Percentiles rank a stretch among this genome's conserved stretches.
Evolutionary conservation across 2,329 filamentous ascomycete genomes (phyloP).

Genomic region (Furcasterigmium furcatum): DNA sequence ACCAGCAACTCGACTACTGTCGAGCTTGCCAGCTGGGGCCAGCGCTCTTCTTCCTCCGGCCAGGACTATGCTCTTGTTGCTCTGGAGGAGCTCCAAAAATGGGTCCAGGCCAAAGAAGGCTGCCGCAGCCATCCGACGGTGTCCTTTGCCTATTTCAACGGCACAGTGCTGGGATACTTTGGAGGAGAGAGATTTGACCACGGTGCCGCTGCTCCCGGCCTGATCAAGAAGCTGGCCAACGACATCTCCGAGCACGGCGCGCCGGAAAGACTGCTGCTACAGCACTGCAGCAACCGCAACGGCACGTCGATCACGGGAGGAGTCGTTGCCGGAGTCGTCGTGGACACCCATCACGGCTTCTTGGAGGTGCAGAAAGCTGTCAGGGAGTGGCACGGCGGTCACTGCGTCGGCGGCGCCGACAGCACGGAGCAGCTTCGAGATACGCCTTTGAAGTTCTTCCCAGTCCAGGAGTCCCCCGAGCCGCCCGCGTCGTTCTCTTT

Average conservation of each 20-base stretch:
- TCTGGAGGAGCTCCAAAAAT: background rate
- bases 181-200: background rate
- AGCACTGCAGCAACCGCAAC: constrained; percentile 6
- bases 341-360: background rate
- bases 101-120: background rate
- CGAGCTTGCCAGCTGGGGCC: background rate
- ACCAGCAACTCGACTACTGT: background rate
- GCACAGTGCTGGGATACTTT: background rate
- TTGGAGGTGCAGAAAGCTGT: background rate
- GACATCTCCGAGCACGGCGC: background rate
- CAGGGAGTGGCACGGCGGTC: background rate
- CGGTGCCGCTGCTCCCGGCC: background rate
- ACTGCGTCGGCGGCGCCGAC: background rate
- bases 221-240: background rate
- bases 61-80: background rate
- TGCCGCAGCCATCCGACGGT: background rate
- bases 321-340: background rate
- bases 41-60: background rate
- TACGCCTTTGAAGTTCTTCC: background rate
- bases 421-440: background rate
- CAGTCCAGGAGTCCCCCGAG: background rate
- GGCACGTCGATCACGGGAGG: background rate
- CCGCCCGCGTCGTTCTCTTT: background rate
- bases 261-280: background rate
- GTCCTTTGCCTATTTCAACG: background rate